Conservation (phyloP, 1,139 yeast species). For the Meyerozyma guilliermondii region DNA sequence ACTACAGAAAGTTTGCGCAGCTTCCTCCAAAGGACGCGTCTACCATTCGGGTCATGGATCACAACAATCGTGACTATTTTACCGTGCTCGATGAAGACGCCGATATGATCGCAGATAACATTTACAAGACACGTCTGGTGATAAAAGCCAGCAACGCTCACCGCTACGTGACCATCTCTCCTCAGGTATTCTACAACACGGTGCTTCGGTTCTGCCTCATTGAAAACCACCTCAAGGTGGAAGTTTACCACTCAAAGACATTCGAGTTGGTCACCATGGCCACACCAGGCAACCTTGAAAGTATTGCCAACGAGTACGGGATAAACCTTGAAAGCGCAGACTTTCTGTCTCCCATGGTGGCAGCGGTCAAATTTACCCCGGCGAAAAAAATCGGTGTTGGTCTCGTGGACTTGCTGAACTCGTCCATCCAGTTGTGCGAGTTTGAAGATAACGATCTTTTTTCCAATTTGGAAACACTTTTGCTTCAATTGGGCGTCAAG, state of each 20-base stretch:
- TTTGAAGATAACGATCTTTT: conserved; percentile 83
- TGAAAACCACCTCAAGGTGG: conserved; percentile 69
- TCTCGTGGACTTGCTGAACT: conserved; percentile 68
- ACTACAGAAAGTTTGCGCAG: conserved; percentile 52
- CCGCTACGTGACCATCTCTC: conserved; percentile 72
- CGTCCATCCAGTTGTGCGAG: conserved; percentile 67
- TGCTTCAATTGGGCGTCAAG: conserved; percentile 84
- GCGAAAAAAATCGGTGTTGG: conserved; percentile 66
- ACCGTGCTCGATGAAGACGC: conserved; percentile 80
- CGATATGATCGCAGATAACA: conserved; percentile 69
- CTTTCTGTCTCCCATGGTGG: conserved; percentile 66
- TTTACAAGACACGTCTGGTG: conserved; percentile 79
- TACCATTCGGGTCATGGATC: conserved; percentile 65
- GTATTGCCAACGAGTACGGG: conserved; percentile 31
- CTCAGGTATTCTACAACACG: conserved; percentile 60
- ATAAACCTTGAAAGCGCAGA: conserved; percentile 63
- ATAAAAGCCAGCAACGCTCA: conserved; percentile 54
- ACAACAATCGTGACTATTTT: conserved; percentile 66
- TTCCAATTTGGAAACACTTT: conserved; percentile 77
- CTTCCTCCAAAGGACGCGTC: conserved; percentile 43
- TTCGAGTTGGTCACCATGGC: conserved; percentile 65
- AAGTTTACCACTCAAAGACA: conserved; percentile 55
- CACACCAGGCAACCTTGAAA: conserved; percentile 84
- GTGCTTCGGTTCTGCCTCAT: conserved; percentile 64
- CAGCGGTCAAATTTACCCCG: conserved; percentile 54